A percentile compares a stretch with the other conserved stretches of the same genome.
Evolutionary conservation across 257 asterid species (phyloP).

Genomic region (Solanum dulcamara): DNA sequence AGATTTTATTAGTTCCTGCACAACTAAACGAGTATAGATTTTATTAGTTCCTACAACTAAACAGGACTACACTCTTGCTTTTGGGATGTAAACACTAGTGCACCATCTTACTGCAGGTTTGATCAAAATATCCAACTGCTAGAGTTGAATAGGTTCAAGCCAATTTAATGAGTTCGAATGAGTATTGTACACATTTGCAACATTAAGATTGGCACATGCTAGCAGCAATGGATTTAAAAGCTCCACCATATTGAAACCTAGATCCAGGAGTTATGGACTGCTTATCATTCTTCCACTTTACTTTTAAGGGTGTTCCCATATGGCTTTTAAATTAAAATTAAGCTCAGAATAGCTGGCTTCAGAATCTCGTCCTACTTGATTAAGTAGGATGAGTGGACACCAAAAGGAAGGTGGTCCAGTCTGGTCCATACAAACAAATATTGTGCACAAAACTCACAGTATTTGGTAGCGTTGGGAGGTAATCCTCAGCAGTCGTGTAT

Average conservation of each 20-base stretch:
- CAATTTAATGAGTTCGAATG: background rate
- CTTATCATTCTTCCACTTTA: background rate
- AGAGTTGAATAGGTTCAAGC: background rate
- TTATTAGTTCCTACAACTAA: background rate
- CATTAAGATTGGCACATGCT: background rate
- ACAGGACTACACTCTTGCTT: background rate
- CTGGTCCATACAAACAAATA: background rate
- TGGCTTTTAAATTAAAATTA: background rate
- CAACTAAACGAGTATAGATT: background rate
- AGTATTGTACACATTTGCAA: background rate
- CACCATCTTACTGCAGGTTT: background rate
- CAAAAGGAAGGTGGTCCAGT: background rate
- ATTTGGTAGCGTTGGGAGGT: conserved; percentile 84
- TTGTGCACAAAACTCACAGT: conserved; percentile 47
- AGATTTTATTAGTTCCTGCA: background rate
- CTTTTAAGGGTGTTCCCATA: background rate
- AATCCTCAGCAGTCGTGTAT: conserved; percentile 64
- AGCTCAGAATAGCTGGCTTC: background rate
- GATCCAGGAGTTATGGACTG: background rate
- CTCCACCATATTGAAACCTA: background rate
- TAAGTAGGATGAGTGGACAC: background rate
- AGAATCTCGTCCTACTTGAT: background rate
- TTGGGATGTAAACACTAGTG: background rate
- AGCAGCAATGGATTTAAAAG: background rate
- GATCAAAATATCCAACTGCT: background rate